Evolutionary conservation across 257 asterid genomes (phyloP), one percentile per base, ranked within the genome.

Genomic region (Solanum dulcamara): DNA sequence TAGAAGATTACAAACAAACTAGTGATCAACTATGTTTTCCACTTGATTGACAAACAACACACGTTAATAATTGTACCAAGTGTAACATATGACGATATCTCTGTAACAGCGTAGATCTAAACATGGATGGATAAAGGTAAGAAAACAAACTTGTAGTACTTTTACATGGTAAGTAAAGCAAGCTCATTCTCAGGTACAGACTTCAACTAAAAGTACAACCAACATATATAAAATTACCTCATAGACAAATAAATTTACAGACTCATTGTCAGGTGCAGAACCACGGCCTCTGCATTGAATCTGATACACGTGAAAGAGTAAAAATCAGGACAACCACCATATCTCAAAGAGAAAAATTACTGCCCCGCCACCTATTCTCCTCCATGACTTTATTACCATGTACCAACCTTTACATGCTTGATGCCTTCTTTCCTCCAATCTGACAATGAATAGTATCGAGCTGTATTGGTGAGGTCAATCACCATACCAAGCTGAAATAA

Each of bases 241-340:
- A 71, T 92, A 90, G 84, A 94, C 94, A 91, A 97, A 97, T 81
- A 83, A 85, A 91, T 97, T 97, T 81, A 97, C 99, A 50, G 92
- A 89, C 90, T 94, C 98, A 60, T 91, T 95, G 86, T 97, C 99
- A 20, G 99, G 99, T 81, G 93, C 98, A 79, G 99, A 93, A 93
- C 94, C 98, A 84, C 98, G 99, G 75, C 99, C 99, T 92, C 90
- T 97, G 93, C 99, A 97, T 55, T 94, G 93, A 90, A 97, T 94
- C 99, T 97, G 87, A 86, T 86, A 85, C 80, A 81, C 67, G 84
- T 84, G 44, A 88, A 64, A 85, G 59, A 10, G 68, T 11, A 46
- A 85, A 85, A 77, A 64, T 67, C 44, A 37, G 80, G 53, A 83
- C 28, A 38, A 70, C 32, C 50, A 55, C 66, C 32, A 35, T 53